Base-by-base conservation (phyloP, 495 filamentous ascomycete species). In the Amphirosellinia nigrospora region DNA sequence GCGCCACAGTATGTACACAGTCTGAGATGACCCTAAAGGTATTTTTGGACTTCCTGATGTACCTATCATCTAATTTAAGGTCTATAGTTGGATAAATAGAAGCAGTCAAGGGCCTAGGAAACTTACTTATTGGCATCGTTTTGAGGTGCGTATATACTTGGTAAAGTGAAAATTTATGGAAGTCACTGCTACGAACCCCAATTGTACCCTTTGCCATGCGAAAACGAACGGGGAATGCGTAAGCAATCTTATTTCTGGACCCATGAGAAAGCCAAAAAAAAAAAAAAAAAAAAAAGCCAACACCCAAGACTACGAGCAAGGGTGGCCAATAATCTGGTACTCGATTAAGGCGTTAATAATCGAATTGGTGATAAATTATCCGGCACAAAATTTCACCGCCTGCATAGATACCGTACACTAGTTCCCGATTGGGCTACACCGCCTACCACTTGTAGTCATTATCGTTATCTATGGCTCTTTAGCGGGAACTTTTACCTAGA, bases 331-430 rank as follows among this genome's bases (percentile, higher is more conserved):
- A 5, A 4, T 28, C 11, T 10, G 11, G 48, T 13, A 30, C 46
- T 50, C 9, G 21, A 61, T 11, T 15, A 1, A 16, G 16, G 28
- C 19, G 0, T 6, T 15, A 16, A 21, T 4, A n/a, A 55, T 58
- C 16, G 55, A 59, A 43, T 21, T 52, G 50, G 41, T 50, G 66
- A 74, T 73, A 63, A 71, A 74, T 70, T 41, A 62, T 38, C 50
- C 65, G 68, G 65, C 71, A 74, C 36, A 68, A 71, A 64, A 13
- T 1, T 23, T n/a, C 26, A 66, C 70, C 70, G 60, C 72, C 61
- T 71, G 13, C n/a, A 30, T 26, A 10, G 7, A 30, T n/a, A 11
- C 21, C 13, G 28, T 43, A 26, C 21, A 36, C 21, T 43, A 4
- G 26, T 11, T 0, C 15, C 53, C 3, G 5, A 13, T 32, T 15